phyloP scores from a whole-genome alignment of 1,139 yeast genomes.

The Blastobotrys niveus region DNA sequence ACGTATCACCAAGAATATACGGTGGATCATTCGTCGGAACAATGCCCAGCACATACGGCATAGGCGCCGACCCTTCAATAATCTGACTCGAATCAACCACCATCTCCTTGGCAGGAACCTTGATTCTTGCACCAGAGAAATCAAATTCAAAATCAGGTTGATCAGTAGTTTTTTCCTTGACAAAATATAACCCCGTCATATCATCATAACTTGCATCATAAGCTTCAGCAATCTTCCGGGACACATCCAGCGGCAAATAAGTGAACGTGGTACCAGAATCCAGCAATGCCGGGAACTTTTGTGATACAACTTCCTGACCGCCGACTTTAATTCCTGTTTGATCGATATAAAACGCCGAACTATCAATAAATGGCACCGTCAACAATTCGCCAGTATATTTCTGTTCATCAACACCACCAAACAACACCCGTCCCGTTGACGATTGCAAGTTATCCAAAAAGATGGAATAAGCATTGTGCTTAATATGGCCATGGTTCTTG shows the following conservation, averaged over 20 bases:
- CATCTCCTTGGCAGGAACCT: slow-evolving; percentile 28
- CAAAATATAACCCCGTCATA: slow-evolving; percentile 23
- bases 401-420: slow-evolving; percentile 56
- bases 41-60: slow-evolving; percentile 25
- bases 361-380: slow-evolving; percentile 24
- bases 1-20: slow-evolving; percentile 61
- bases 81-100: slow-evolving; percentile 24
- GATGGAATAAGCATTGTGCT: slow-evolving; percentile 48
- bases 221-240: slow-evolving; percentile 23
- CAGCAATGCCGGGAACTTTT: slow-evolving; percentile 38
- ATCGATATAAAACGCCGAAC: slow-evolving; percentile 19
- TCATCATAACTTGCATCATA: slow-evolving; percentile 24
- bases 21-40: slow-evolving; percentile 25
- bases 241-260: slow-evolving; percentile 41
- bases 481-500: slow-evolving; percentile 32
- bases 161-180: slow-evolving; percentile 17
- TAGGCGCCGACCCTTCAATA: slow-evolving; percentile 22
- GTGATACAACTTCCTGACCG: slow-evolving; percentile 4
- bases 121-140: slow-evolving; percentile 28
- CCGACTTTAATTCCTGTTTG: slow-evolving; percentile 18
- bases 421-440: slow-evolving; percentile 46
- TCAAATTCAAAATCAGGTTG: slow-evolving; percentile 25
- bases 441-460: slow-evolving; percentile 42
- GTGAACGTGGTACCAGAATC: slow-evolving; percentile 71
- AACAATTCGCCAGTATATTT: slow-evolving; percentile 46